Evolutionary conservation across 164 flowering plant species (phyloP), one percentile per base, ranked within the genome.

Genomic region (Sedum album): DNA sequence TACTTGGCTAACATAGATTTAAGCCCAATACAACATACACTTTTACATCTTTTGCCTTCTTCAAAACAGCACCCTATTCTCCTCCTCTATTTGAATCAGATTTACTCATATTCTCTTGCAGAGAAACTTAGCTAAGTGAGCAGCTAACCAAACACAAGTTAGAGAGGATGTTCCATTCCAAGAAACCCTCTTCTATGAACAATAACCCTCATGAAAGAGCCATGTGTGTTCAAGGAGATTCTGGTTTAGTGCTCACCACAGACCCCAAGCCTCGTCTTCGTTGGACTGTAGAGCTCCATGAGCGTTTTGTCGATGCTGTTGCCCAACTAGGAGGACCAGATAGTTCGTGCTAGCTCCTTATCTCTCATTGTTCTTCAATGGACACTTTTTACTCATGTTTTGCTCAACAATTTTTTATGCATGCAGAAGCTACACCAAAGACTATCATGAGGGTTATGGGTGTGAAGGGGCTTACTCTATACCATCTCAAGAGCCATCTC

Each of bases 291-390:
- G 98, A 93, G 78, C 98, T 93, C 46, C 98, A 93, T 61, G 97
- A 91, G 62, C 94, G 97, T 69, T 93, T 93, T 30, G 98, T 93
- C 18, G 98, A 93, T 48, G 98, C 98, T 13, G 97, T 93, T n/a
- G 80, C 96, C 38, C 98, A 93, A 79, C 92, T 93, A 0, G 98
- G 98, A 49, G 98, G 98, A 57, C 98, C 98, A 4, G 98, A 93
- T 25, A 93, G 98, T 93, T 80, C 63, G 67, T 41, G 33, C 51
- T 66, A 4, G 23, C 53, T 53, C 23, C 13, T 44, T 23, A 36
- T 57, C 30, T 30, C 21, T 46, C 41, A 25, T 49, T 1, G 25
- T 11, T 42, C 44, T 1, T 25, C 38, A 26, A 3, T 46, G 65
- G 62, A 5, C 46, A 8, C 20, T 25, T 39, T 26, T 28, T 30